Percentiles rank a stretch among this genome's conserved stretches.
phyloP scores from a whole-genome alignment of 225 moss, liverwort and hornwort genomes.

The Pseudisothecium myosuroides region DNA sequence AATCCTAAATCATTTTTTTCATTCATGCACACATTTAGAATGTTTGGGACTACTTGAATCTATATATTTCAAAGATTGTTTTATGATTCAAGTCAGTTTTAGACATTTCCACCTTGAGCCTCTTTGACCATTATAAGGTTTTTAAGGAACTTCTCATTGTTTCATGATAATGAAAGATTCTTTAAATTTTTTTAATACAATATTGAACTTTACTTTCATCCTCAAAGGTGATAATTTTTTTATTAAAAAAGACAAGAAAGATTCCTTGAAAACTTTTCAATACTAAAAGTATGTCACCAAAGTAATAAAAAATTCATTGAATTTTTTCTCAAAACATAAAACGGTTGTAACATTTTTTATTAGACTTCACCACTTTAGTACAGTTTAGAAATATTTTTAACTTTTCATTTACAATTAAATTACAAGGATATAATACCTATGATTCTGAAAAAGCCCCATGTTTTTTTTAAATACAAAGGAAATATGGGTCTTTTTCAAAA shows the following conservation, averaged over 20 bases:
- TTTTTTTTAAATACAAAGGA: no score
- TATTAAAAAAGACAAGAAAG: not conserved
- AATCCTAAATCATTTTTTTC: not conserved
- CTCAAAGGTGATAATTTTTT: not conserved
- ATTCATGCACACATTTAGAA: accelerated
- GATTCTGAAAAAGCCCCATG: no score
- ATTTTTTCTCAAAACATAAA: not conserved
- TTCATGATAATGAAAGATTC: not conserved
- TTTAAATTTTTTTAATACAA: not conserved
- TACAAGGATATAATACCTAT: not conserved
- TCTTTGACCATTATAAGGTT: not conserved
- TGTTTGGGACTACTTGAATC: not conserved
- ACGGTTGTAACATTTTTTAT: not conserved
- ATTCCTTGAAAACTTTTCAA: not conserved
- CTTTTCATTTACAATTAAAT: not conserved
- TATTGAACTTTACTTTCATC: not conserved
- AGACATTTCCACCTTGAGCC: not conserved
- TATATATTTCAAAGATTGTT: not conserved
- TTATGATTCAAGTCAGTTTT: not conserved
- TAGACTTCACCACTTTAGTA: not conserved
- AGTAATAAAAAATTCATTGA: not conserved
- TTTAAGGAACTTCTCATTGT: not conserved
- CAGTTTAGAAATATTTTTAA: not conserved
- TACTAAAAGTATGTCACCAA: not conserved
- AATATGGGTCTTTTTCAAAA: no score